Percentiles rank a stretch among this genome's conserved stretches.
These are phyloP conservation scores for Paecilomyces niveus DNA, from an alignment of 2,329 filamentous ascomycete species.

Conservation along the genomic window DNA sequence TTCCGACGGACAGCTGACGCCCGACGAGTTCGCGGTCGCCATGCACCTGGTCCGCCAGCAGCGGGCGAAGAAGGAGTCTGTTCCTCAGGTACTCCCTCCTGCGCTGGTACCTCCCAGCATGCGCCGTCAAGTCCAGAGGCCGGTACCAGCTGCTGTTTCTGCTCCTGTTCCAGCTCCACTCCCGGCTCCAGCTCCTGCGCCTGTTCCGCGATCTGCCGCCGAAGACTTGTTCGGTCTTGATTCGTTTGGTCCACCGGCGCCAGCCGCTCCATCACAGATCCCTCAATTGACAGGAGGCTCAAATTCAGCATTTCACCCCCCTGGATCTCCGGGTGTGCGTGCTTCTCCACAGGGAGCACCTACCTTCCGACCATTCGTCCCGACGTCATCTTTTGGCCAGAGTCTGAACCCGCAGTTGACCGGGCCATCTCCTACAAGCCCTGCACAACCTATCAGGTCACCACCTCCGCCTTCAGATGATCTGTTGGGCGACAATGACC, in stretches of 20 bases:
- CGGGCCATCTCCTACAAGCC: slow-evolving; percentile 47
- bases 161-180: slow-evolving; percentile 38
- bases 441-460: slow-evolving; percentile 25
- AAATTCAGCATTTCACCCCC: slow-evolving; percentile 48
- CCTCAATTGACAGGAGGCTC: slow-evolving; percentile 70
- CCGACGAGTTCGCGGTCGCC: slow-evolving; percentile 91
- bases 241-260: slow-evolving; percentile 50
- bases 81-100: slow-evolving; percentile 71
- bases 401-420: slow-evolving; percentile 70
- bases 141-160: slow-evolving; percentile 29
- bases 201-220: slow-evolving; percentile 67
- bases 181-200: slow-evolving; percentile 37
- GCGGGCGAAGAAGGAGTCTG: slow-evolving; percentile 60
- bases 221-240: slow-evolving; percentile 94
- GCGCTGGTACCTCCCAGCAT: slow-evolving; percentile 82
- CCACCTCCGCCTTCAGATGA: slow-evolving; percentile 63
- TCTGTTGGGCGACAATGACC: slow-evolving; percentile 82
- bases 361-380: slow-evolving; percentile 83
- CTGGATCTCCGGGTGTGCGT: slow-evolving; percentile 39
- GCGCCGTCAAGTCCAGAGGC: slow-evolving; percentile 46
- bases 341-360: slow-evolving; percentile 31
- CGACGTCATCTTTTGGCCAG: slow-evolving; percentile 86
- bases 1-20: slow-evolving; percentile 74
- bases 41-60: slow-evolving; percentile 96
- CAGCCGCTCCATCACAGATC: slow-evolving; percentile 52